Percentiles rank a stretch among this genome's conserved stretches.
phyloP scores from a whole-genome alignment of 495 filamentous ascomycete genomes.

The Jackrogersella multiformis region DNA sequence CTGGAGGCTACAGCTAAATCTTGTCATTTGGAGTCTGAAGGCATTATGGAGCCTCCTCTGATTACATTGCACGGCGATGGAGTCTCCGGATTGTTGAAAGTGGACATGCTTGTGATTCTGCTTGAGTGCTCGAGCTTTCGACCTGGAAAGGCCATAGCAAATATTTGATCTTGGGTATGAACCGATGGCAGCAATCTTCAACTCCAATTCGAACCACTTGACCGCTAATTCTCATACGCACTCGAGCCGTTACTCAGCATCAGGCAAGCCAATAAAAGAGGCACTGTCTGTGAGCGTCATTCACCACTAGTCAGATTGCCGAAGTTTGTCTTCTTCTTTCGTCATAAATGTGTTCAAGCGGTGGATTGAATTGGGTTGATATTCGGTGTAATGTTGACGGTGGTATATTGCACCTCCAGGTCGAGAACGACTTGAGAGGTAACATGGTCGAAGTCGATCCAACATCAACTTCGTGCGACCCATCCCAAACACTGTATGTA shows the following conservation, averaged over 20 bases:
- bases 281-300: constrained; percentile 6
- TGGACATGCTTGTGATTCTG: constrained; percentile 12
- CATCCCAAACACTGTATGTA: constrained; percentile 9
- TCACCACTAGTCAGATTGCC: constrained; percentile 15
- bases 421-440: constrained; percentile 4
- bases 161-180: constrained; percentile 8
- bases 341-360: constrained; percentile 1
- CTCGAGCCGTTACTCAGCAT: constrained; percentile 24
- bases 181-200: constrained; percentile 13
- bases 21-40: constrained; percentile 15
- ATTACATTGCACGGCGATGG: constrained; percentile 18
- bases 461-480: constrained; percentile 10
- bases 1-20: constrained; percentile 6
- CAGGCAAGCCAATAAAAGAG: constrained; percentile 10
- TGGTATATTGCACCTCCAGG: constrained; percentile 7
- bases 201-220: constrained; percentile 1
- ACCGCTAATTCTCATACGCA: constrained; percentile 6
- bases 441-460: constrained; percentile 9
- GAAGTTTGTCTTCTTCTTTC: not conserved
- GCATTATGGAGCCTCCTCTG: constrained; percentile 3
- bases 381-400: not conserved
- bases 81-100: constrained; percentile 10
- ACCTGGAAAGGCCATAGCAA: constrained; percentile 1
- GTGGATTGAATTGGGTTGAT: constrained; percentile 19
- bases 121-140: constrained; percentile 2